phyloP scores from a whole-genome alignment of 169 alveolate genomes.

The Eimeria nieschulzi region DNA sequence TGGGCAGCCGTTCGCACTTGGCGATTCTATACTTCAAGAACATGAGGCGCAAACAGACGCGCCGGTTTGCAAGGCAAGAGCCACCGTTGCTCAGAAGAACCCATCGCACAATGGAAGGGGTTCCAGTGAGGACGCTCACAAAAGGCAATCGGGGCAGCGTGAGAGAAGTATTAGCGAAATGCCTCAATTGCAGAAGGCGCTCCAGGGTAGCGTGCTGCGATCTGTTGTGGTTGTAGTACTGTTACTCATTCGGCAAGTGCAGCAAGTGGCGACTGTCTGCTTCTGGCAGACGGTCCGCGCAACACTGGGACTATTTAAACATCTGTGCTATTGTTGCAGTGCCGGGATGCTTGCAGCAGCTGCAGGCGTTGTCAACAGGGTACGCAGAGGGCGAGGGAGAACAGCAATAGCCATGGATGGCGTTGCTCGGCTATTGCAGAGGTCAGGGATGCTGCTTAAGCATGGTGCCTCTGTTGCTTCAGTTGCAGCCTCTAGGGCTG shows the following conservation, averaged over 20 bases:
- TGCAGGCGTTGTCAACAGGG: background rate
- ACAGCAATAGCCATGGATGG: background rate
- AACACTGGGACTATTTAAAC: background rate
- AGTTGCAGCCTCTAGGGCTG: background rate
- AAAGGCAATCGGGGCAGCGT: background rate
- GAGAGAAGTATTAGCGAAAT: background rate
- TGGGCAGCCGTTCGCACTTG: too few relatives aligned
- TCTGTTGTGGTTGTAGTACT: background rate
- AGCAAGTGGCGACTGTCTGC: background rate
- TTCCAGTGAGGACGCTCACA: background rate
- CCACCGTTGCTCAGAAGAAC: background rate
- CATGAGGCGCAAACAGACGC: too few relatives aligned
- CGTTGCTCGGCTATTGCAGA: conserved; percentile 5
- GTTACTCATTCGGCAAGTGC: background rate
- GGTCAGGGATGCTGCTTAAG: background rate
- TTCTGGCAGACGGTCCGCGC: background rate
- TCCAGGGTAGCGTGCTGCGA: background rate
- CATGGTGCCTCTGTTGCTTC: conserved; percentile 14
- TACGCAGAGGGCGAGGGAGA: background rate
- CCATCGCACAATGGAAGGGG: background rate
- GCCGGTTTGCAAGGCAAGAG: too few relatives aligned
- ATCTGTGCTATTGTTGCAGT: conserved; percentile 22
- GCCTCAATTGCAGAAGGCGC: background rate
- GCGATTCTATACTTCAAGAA: too few relatives aligned
- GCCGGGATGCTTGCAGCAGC: background rate